A percentile compares a stretch with the other conserved stretches of the same genome.
phyloP scores from a whole-genome alignment of 2,329 filamentous ascomycete species.

The Incumbomyces lentus region DNA sequence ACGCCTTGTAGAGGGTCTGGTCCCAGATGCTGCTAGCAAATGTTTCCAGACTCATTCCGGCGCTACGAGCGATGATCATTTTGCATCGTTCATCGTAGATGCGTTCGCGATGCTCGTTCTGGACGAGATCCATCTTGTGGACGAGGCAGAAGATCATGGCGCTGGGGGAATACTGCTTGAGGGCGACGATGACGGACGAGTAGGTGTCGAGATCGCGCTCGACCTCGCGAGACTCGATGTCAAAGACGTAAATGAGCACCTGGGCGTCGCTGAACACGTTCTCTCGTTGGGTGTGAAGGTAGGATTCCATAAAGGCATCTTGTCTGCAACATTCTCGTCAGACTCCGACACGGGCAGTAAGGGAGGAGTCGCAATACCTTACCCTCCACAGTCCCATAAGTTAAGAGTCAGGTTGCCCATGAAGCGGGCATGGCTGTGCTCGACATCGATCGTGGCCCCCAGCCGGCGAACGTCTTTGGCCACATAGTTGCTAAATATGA shows the following conservation, averaged over 20 bases:
- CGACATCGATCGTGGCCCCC: constrained; percentile 94
- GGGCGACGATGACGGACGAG: constrained; percentile 75
- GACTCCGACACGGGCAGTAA: too few relatives aligned
- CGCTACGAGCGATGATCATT: constrained; percentile 65
- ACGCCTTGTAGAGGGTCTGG: constrained; percentile 93
- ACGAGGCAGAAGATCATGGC: constrained; percentile 90
- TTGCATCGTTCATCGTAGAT: constrained; percentile 77
- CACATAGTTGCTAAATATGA: constrained; percentile 98
- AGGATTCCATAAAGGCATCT: constrained; percentile 98
- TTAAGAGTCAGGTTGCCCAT: constrained; percentile 95
- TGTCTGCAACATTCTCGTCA: constrained; percentile 46
- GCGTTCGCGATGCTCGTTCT: constrained; percentile 63
- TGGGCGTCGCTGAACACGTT: constrained; percentile 77
- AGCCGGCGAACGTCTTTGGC: constrained; percentile 87
- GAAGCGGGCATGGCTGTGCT: constrained; percentile 97
- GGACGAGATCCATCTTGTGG: constrained; percentile 97
- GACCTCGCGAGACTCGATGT: constrained; percentile 92
- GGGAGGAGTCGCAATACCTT: constrained; percentile 23
- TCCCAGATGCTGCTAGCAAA: constrained; percentile 98
- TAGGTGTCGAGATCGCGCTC: constrained; percentile 89
- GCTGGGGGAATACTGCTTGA: constrained; percentile 69
- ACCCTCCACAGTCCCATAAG: constrained; percentile 96
- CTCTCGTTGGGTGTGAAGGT: constrained; percentile 85
- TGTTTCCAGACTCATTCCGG: constrained; percentile 64
- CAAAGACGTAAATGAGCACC: constrained; percentile 97